Base-by-base conservation (phyloP, 1,139 yeast species). In the Blastobotrys illinoisensis region DNA sequence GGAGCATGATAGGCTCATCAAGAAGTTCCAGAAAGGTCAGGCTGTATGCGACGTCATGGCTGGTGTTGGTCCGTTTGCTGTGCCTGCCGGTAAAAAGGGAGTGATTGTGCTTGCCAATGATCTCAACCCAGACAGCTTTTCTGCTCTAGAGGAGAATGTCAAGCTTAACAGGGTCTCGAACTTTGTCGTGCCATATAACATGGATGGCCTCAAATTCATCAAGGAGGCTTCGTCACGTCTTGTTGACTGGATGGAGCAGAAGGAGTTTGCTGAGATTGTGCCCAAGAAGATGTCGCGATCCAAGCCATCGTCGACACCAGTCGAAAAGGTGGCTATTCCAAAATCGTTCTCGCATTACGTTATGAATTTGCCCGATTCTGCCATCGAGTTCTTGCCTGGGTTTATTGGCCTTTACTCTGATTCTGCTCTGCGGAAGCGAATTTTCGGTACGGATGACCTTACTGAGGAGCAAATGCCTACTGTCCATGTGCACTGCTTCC, bases 21-120 rank as follows among this genome's bases (percentile, higher is more conserved):
- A 72, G 2, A 65, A 72, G 40, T 91, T 95, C 67, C 66, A 79
- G 23, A 60, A 60, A 26, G 58, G 83, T 9, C 87, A 86, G 57
- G 87, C 88, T 1, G 88, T 95, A 0, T 89, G 90, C 61, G 99
- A 95, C 74, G 98, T 90, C 0, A 88, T 95, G 80, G 99, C 97
- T 0, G 99, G 99, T 43, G 99, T 95, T 1, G 99, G 99, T 0
- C 99, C 99, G 2, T 95, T 95, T 74, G 95, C 96, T 1, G 82
- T 93, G 0, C 99, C 99, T 0, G 97, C 97, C 0, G 99, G 91
- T 16, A 90, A 87, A 70, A 88, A 86, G 58, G 78, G 79, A 18
- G 88, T 84, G 2, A 70, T 91, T 54, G 96, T 88, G 0, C 75
- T 91, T 64, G 97, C 98, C 16, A 95, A 91, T 68, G 99, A 95